Evolutionary conservation across 2,329 filamentous ascomycete genomes (phyloP).

Genomic region (Trichoderma pleuroti): DNA sequence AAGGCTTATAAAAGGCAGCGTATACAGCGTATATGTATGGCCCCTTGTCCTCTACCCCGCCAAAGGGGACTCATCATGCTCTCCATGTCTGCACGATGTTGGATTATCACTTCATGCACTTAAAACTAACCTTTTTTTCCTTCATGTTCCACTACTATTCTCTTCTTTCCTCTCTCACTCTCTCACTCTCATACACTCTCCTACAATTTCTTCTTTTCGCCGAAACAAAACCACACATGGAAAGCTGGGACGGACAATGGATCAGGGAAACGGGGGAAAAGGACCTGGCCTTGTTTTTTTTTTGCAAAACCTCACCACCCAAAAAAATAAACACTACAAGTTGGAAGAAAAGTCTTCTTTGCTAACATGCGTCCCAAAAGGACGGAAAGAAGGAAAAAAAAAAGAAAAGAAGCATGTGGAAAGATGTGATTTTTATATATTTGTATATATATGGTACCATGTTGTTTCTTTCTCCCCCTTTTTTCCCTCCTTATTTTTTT

Average conservation of each 20-base stretch:
- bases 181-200: not conserved
- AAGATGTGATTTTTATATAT: not conserved
- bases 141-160: not conserved
- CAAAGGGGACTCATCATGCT: not conserved
- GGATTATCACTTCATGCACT: not conserved
- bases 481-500: not conserved
- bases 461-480: not conserved
- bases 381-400: not conserved
- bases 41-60: not conserved
- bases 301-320: not conserved
- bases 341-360: not conserved
- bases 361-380: not conserved
- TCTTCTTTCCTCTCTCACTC: not conserved
- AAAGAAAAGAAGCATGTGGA: not conserved
- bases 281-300: too few species aligned
- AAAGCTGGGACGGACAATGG: not conserved
- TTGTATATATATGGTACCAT: not conserved
- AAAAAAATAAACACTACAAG: not conserved
- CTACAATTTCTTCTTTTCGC: not conserved
- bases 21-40: not conserved
- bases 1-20: not conserved
- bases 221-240: not conserved
- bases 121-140: not conserved
- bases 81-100: slow-evolving; percentile 3
- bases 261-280: not conserved